phyloP scores from a whole-genome alignment of 2,329 filamentous ascomycete species.

The Amphichorda felina region DNA sequence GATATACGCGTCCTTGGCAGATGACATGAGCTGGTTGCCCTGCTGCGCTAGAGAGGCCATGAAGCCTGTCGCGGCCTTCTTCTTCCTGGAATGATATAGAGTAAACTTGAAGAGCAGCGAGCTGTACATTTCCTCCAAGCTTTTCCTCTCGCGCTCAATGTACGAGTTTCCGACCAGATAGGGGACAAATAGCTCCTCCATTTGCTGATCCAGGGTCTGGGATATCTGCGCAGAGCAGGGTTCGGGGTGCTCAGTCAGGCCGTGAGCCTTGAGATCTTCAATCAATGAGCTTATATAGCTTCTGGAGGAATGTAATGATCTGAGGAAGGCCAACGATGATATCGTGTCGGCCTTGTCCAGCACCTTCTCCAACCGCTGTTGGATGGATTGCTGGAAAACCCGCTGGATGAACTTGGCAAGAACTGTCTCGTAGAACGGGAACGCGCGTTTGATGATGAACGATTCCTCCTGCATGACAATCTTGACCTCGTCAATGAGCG shows the following conservation, averaged over 20 bases:
- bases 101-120: constrained; percentile 94
- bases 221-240: constrained; percentile 78
- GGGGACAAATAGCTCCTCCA: constrained; percentile 67
- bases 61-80: constrained; percentile 83
- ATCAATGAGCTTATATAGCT: constrained; percentile 80
- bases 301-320: constrained; percentile 81
- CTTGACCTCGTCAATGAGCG: constrained; percentile 84
- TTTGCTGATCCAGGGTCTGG: constrained; percentile 58
- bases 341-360: constrained; percentile 87
- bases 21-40: constrained; percentile 76
- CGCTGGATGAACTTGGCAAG: constrained; percentile 86
- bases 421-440: constrained; percentile 92
- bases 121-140: constrained; percentile 71
- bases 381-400: constrained; percentile 95
- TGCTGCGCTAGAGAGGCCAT: constrained; percentile 87
- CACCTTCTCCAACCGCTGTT: constrained; percentile 90
- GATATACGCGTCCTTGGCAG: constrained; percentile 84
- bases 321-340: constrained; percentile 82
- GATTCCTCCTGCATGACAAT: constrained; percentile 96
- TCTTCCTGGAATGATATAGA: constrained; percentile 79
- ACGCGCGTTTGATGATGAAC: constrained; percentile 90
- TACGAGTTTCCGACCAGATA: constrained; percentile 59
- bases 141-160: constrained; percentile 57
- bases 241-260: constrained; percentile 89
- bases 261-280: constrained; percentile 88